These are phyloP conservation scores for Pugionium cornutum DNA, from an alignment of 345 rosid species.

Conservation along the genomic window DNA sequence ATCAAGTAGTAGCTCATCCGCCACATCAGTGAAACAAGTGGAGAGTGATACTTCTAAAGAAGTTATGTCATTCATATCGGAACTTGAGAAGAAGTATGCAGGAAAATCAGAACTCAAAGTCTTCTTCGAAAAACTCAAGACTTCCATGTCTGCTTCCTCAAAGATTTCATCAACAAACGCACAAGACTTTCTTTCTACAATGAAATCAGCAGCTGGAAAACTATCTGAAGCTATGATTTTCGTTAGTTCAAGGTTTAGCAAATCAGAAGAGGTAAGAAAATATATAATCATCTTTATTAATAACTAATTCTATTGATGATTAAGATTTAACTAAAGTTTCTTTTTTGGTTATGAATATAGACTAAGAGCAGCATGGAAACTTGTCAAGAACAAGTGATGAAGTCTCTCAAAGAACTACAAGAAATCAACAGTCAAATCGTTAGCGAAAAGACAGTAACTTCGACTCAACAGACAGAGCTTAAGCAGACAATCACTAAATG, in stretches of 20 bases:
- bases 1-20: background rate
- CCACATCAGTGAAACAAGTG: constrained; percentile 18
- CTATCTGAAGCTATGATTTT: constrained; percentile 15
- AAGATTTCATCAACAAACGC: background rate
- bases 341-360: constrained; percentile 4
- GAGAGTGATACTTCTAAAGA: constrained; percentile 30
- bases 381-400: constrained; percentile 12
- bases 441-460: constrained; percentile 20
- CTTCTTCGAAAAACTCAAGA: constrained; percentile 34
- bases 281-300: background rate
- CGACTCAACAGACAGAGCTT: constrained; percentile 25
- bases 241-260: constrained; percentile 1
- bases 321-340: background rate
- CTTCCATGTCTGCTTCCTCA: constrained; percentile 24
- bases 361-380: constrained; percentile 33
- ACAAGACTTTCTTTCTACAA: background rate
- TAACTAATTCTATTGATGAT: background rate
- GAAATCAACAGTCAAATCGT: constrained; percentile 30
- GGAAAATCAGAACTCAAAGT: constrained; percentile 26
- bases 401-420: constrained; percentile 20
- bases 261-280: constrained; percentile 26
- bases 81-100: constrained; percentile 35
- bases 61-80: constrained; percentile 26
- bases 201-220: constrained; percentile 11
- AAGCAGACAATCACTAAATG: constrained; percentile 33